Percentiles rank a stretch among this genome's conserved stretches.
Evolutionary conservation across 257 asterid genomes (phyloP).

Genomic region (Catharanthus roseus): DNA sequence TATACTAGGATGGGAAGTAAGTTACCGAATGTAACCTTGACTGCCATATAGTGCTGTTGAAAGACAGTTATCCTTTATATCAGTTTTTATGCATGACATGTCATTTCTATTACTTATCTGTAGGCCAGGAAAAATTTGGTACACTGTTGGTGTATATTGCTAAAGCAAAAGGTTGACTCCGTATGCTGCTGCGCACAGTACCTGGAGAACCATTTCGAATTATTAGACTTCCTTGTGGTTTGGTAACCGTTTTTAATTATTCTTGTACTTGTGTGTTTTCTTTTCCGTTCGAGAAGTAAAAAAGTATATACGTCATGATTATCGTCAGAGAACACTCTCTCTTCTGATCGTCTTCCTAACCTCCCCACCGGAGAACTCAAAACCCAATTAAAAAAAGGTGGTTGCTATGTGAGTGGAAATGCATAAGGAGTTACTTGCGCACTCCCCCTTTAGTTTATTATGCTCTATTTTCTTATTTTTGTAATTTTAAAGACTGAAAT

Average conservation of each 20-base stretch:
- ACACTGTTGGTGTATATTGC: conserved; percentile 90
- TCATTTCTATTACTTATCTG: conserved; percentile 19
- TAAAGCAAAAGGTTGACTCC: conserved; percentile 79
- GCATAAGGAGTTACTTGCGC: too few species aligned
- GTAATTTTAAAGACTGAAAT: too few species aligned
- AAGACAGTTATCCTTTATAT: conserved; percentile 5
- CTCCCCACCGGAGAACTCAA: too few species aligned
- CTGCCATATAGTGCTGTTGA: neutral
- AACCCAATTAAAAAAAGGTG: too few species aligned
- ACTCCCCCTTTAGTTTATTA: too few species aligned
- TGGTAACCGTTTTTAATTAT: conserved; percentile 46
- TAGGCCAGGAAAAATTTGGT: conserved; percentile 88
- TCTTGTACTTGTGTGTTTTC: conserved; percentile 3
- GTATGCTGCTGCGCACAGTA: conserved; percentile 60
- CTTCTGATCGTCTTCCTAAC: too few species aligned
- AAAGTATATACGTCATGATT: too few species aligned
- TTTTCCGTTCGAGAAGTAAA: too few species aligned
- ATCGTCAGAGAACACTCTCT: too few species aligned
- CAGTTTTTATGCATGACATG: conserved; percentile 21
- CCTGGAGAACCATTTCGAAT: conserved; percentile 90
- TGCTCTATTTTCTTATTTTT: too few species aligned
- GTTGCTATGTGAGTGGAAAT: neutral
- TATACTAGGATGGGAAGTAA: conserved; percentile 95
- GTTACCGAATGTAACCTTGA: conserved; percentile 20
- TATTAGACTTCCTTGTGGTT: conserved; percentile 94